Conservation (phyloP, 2,329 filamentous ascomycete species). For the Lasiodiplodia sp. region DNA sequence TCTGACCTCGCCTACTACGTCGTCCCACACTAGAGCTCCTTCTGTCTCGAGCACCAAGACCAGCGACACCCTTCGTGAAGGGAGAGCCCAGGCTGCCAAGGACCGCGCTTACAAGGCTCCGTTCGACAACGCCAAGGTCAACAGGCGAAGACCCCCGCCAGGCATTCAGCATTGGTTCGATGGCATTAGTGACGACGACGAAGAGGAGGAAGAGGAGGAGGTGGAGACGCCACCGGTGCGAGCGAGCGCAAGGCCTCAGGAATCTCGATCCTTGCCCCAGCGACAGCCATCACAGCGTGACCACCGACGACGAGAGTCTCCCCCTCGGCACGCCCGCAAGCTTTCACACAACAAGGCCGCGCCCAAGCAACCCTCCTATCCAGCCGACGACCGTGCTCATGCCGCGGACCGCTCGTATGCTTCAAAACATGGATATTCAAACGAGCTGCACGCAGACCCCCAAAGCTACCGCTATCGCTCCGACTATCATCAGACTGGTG, state of each 20-base stretch:
- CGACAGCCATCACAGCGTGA: neutral
- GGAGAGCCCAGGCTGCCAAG: slow-evolving; percentile 27
- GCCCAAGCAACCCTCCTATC: neutral
- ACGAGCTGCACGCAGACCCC: neutral
- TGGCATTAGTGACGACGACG: slow-evolving; percentile 50
- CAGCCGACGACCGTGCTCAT: neutral
- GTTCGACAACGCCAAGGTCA: slow-evolving; percentile 55
- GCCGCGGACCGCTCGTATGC: neutral
- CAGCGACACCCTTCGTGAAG: slow-evolving; percentile 33
- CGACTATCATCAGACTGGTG: neutral
- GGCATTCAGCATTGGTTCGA: slow-evolving; percentile 61
- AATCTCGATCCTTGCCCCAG: slow-evolving; percentile 1
- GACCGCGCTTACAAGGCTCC: slow-evolving; percentile 16
- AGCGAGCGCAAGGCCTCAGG: neutral
- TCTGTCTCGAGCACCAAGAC: slow-evolving; percentile 39
- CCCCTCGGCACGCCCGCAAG: slow-evolving; percentile 1
- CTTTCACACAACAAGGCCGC: neutral
- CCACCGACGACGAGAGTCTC: neutral
- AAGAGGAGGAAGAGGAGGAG: slow-evolving; percentile 42
- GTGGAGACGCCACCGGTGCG: neutral
- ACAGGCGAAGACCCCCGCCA: slow-evolving; percentile 55
- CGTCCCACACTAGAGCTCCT: slow-evolving; percentile 32
- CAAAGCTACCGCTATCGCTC: neutral
- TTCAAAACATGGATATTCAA: neutral
- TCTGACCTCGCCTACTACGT: slow-evolving; percentile 32